Conservation (phyloP, 345 rosid genomes). For the Stellera chamaejasme region DNA sequence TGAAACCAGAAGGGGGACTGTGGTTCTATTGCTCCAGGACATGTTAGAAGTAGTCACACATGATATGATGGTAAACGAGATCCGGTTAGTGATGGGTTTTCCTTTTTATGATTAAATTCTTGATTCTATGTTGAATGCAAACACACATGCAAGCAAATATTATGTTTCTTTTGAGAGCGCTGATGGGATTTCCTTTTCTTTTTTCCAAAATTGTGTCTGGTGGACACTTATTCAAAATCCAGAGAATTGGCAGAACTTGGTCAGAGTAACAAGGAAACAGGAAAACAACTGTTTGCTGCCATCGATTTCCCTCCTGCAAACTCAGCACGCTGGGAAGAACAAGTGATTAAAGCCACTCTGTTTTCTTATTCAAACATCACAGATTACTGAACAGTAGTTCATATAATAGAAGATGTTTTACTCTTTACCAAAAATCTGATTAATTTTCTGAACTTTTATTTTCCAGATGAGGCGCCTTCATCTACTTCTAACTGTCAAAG, state of each 20-base stretch:
- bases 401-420: constrained; percentile 1
- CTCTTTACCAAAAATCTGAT: constrained; percentile 1
- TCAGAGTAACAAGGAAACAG: constrained; percentile 81
- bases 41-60: constrained; percentile 93
- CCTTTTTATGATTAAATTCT: constrained; percentile 13
- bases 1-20: constrained; percentile 57
- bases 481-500: constrained; percentile 86
- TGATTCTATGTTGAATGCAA: neutral
- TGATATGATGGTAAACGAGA: constrained; percentile 94
- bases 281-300: constrained; percentile 93
- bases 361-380: constrained; percentile 6
- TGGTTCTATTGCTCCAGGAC: constrained; percentile 83
- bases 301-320: constrained; percentile 67
- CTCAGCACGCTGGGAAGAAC: constrained; percentile 91
- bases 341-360: constrained; percentile 33
- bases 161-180: neutral
- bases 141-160: neutral
- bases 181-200: too few relatives aligned
- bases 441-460: constrained; percentile 11
- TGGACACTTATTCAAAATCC: constrained; percentile 10
- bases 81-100: constrained; percentile 47
- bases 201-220: too few relatives aligned
- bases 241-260: constrained; percentile 86
- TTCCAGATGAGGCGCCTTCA: constrained; percentile 82
- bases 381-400: neutral